Evolutionary conservation across 2,329 filamentous ascomycete species (phyloP).

Genomic region (Lecanicillium sp.): DNA sequence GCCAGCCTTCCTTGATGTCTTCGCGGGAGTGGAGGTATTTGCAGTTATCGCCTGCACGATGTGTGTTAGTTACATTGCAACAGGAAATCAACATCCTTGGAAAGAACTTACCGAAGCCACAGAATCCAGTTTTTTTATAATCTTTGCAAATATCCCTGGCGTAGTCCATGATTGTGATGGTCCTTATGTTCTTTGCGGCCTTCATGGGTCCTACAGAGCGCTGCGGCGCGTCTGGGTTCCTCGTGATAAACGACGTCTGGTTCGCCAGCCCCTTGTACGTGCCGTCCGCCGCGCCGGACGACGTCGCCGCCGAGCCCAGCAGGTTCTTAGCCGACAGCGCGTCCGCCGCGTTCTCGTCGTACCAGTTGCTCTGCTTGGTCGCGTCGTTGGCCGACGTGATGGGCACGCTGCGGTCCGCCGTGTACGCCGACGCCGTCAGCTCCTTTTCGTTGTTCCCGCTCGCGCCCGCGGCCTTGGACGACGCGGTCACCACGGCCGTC

Average conservation of each 20-base stretch:
- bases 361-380: slow-evolving; percentile 86
- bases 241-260: slow-evolving; percentile 69
- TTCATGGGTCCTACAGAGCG: slow-evolving; percentile 79
- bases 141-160: slow-evolving; percentile 94
- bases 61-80: neutral
- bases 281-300: slow-evolving; percentile 46
- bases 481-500: slow-evolving; percentile 58
- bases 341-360: slow-evolving; percentile 62
- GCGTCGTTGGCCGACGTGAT: slow-evolving; percentile 74
- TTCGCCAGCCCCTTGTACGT: slow-evolving; percentile 73
- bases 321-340: slow-evolving; percentile 45
- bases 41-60: slow-evolving; percentile 57
- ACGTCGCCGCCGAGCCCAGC: slow-evolving; percentile 46
- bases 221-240: slow-evolving; percentile 67
- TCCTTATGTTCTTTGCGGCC: slow-evolving; percentile 81
- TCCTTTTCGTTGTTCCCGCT: slow-evolving; percentile 24
- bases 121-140: slow-evolving; percentile 67
- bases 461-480: slow-evolving; percentile 42
- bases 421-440: slow-evolving; percentile 47
- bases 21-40: slow-evolving; percentile 73
- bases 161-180: slow-evolving; percentile 84
- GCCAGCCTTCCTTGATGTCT: slow-evolving; percentile 88
- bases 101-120: slow-evolving; percentile 46
- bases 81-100: slow-evolving; percentile 10
- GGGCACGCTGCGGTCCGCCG: slow-evolving; percentile 55